Percentiles rank a stretch among this genome's conserved stretches.
Evolutionary conservation across 192 early-diverging fungal species (phyloP).

Genomic region (Kappamyces sp.): DNA sequence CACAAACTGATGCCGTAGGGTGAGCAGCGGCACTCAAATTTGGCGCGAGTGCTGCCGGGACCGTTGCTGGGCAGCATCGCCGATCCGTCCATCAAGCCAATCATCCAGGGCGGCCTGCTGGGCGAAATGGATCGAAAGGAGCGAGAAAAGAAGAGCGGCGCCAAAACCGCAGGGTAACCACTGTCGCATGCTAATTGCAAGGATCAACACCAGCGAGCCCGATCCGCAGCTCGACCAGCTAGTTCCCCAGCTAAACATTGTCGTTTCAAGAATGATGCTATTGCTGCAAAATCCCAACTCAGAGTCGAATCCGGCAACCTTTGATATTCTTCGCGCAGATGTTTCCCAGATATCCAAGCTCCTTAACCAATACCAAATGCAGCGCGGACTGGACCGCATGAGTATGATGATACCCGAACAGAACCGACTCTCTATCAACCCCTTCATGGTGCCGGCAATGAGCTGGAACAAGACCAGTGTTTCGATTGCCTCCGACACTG

Average conservation of each 20-base stretch:
- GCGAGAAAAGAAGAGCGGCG: constrained; percentile 27
- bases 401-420: too few relatives aligned
- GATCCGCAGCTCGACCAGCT: background rate
- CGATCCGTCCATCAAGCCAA: constrained; percentile 22
- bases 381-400: too few relatives aligned
- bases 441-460: too few relatives aligned
- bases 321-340: too few relatives aligned
- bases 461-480: too few relatives aligned
- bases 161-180: constrained; percentile 19
- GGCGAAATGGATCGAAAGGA: constrained; percentile 35
- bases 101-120: constrained; percentile 30
- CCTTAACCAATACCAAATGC: too few relatives aligned
- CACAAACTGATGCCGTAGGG: background rate
- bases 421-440: too few relatives aligned
- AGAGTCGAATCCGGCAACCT: too few relatives aligned
- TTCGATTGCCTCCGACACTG: too few relatives aligned
- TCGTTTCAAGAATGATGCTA: too few relatives aligned
- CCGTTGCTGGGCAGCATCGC: constrained; percentile 34
- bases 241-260: background rate
- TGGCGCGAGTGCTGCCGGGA: constrained; percentile 7
- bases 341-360: too few relatives aligned
- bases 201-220: constrained; percentile 1
- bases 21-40: background rate
- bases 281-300: too few relatives aligned
- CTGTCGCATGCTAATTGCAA: background rate